phyloP scores from a whole-genome alignment of 2,329 filamentous ascomycete genomes.

The Aspergillus ochraceus region DNA sequence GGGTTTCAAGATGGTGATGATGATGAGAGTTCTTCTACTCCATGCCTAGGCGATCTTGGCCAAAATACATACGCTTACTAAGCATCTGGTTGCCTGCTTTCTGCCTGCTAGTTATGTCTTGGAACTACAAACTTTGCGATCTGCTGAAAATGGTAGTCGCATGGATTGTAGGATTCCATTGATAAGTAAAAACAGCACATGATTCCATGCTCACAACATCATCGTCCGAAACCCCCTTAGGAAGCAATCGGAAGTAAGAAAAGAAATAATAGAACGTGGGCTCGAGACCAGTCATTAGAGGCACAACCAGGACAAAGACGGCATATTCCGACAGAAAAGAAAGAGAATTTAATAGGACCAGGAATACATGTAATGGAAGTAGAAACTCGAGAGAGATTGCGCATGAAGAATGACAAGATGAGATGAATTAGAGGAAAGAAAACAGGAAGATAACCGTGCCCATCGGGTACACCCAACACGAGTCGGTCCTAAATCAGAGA shows the following conservation, averaged over 20 bases:
- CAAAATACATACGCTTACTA: background rate
- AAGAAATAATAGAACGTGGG: background rate
- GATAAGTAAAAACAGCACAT: background rate
- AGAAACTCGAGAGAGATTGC: background rate
- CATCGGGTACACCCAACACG: constrained; percentile 5
- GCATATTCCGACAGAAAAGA: background rate
- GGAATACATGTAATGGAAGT: background rate
- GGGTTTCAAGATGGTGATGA: background rate
- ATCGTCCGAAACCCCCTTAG: background rate
- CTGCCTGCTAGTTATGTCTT: no score
- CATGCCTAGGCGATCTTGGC: no score
- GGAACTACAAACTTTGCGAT: no score
- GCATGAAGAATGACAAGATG: background rate
- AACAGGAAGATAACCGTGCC: constrained; percentile 4
- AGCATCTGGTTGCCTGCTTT: background rate
- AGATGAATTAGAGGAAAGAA: background rate
- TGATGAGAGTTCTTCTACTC: background rate
- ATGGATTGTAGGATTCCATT: background rate
- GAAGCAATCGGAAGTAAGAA: background rate
- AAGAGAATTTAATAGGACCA: background rate
- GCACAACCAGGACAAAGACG: background rate
- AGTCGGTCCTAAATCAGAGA: constrained; percentile 8
- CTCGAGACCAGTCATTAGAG: background rate
- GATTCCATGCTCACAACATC: background rate
- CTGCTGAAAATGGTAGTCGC: background rate